These are phyloP conservation scores for Dioscorea alata DNA, from an alignment of 106 monocot species.

Conservation along the genomic window DNA sequence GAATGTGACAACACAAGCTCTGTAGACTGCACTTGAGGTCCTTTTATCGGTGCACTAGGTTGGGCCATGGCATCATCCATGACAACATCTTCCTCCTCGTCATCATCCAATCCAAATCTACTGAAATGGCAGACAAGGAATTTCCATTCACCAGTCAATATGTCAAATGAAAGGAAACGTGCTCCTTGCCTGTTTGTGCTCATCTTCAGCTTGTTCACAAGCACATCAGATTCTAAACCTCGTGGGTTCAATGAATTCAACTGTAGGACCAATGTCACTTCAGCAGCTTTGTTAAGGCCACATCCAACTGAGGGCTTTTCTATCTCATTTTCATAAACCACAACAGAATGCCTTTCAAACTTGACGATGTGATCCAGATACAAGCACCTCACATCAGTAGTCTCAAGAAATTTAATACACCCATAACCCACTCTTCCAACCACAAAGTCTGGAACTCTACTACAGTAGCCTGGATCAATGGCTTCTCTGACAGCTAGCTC, in stretches of 20 bases:
- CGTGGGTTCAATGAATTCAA: conserved; percentile 1
- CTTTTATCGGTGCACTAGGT: conserved; percentile 24
- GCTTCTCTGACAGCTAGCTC: conserved; percentile 54
- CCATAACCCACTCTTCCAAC: conserved; percentile 81
- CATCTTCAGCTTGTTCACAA: conserved; percentile 32
- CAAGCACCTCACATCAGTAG: conserved; percentile 72
- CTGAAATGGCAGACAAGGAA: conserved; percentile 87
- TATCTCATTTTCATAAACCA: conserved; percentile 66
- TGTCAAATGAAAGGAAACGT: conserved; percentile 63
- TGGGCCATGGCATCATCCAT: conserved; percentile 44
- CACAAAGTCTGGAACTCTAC: conserved; percentile 70
- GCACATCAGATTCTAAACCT: conserved; percentile 3
- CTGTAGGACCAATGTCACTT: conserved; percentile 60
- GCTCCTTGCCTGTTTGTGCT: conserved; percentile 59
- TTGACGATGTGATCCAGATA: conserved; percentile 69
- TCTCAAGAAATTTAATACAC: conserved; percentile 39
- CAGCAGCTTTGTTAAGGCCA: conserved; percentile 88
- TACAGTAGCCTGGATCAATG: conserved; percentile 50
- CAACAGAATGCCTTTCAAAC: conserved; percentile 52
- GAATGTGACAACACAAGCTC: conserved; percentile 68
- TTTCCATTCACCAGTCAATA: conserved; percentile 58
- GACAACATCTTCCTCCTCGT: conserved; percentile 70
- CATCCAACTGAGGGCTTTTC: conserved; percentile 68
- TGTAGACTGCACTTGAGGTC: conserved; percentile 13
- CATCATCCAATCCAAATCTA: conserved; percentile 81